Conservation (phyloP, 257 asterid species). For the Craterostigma plantagineum region DNA sequence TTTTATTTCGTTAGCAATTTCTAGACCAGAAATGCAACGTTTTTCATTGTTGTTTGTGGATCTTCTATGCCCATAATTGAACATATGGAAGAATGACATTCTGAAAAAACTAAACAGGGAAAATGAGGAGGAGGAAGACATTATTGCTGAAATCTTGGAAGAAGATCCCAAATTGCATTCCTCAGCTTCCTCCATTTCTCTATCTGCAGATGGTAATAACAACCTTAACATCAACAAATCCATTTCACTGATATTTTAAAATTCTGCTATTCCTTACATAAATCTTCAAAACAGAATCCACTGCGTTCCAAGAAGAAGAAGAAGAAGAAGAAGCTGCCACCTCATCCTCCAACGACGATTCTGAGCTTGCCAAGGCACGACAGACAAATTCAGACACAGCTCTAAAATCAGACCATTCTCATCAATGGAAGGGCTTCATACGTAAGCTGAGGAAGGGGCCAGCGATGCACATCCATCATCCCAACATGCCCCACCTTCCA, state of each 20-base stretch:
- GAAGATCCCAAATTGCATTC: slow-evolving; percentile 21
- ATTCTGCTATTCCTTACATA: slow-evolving; percentile 14
- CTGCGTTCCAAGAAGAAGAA: too few species aligned
- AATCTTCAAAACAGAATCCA: slow-evolving; percentile 24
- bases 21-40: too few species aligned
- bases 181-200: slow-evolving; percentile 59
- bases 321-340: slow-evolving; percentile 17
- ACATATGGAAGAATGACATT: too few species aligned
- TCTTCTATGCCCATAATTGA: too few species aligned
- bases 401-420: too few species aligned
- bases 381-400: slow-evolving; percentile 13
- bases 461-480: slow-evolving; percentile 23
- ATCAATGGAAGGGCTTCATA: slow-evolving; percentile 75
- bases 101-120: too few species aligned
- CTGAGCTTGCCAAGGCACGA: slow-evolving; percentile 12
- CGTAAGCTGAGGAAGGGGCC: slow-evolving; percentile 70
- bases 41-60: too few species aligned
- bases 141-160: too few species aligned
- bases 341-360: slow-evolving; percentile 23
- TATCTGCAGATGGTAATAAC: slow-evolving; percentile 53
- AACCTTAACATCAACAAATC: too few species aligned
- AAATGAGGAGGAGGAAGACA: too few species aligned
- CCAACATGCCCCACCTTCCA: slow-evolving; percentile 62
- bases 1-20: too few species aligned
- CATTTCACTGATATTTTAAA: slow-evolving; percentile 38